A percentile compares a stretch with the other conserved stretches of the same genome.
Evolutionary conservation across 1,284 basidiomycete genomes (phyloP).

Genomic region (Somion occarium): DNA sequence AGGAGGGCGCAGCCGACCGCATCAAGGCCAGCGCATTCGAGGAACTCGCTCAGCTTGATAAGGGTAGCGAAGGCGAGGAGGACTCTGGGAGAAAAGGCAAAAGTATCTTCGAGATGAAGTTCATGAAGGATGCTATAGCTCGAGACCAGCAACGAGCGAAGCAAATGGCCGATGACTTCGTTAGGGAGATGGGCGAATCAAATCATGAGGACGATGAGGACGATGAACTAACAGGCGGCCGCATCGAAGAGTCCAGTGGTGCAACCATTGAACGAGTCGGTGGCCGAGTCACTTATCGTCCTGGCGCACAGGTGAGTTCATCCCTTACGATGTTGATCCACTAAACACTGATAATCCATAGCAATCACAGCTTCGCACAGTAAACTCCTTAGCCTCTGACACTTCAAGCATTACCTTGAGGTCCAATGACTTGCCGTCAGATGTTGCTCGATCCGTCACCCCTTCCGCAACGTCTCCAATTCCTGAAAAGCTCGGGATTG

Average conservation of each 20-base stretch:
- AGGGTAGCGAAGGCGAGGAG: slow-evolving; percentile 23
- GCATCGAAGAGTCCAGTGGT: slow-evolving; percentile 28
- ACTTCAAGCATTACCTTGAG: slow-evolving; percentile 66
- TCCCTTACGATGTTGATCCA: background rate
- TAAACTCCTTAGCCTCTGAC: slow-evolving; percentile 52
- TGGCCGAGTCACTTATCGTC: slow-evolving; percentile 54
- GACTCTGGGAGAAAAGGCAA: slow-evolving; percentile 41
- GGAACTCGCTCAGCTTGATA: slow-evolving; percentile 55
- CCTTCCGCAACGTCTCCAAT: slow-evolving; percentile 16
- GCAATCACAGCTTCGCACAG: slow-evolving; percentile 20
- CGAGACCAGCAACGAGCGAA: slow-evolving; percentile 57
- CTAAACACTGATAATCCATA: slow-evolving; percentile 1
- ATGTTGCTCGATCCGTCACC: slow-evolving; percentile 22
- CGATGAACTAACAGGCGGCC: slow-evolving; percentile 27
- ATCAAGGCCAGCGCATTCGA: slow-evolving; percentile 71
- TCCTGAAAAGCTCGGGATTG: slow-evolving; percentile 12
- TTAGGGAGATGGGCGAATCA: slow-evolving; percentile 55
- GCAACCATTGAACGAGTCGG: slow-evolving; percentile 44
- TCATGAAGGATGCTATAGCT: slow-evolving; percentile 88
- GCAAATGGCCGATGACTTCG: slow-evolving; percentile 65
- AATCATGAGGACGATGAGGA: slow-evolving; percentile 31
- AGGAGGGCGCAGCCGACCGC: slow-evolving; percentile 38
- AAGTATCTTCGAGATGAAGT: slow-evolving; percentile 88
- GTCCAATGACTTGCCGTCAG: slow-evolving; percentile 51
- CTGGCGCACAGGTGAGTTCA: slow-evolving; percentile 38